Evolutionary conservation across 1,139 yeast genomes (phyloP).

Genomic region (Geotrichum citri-aurantii): DNA sequence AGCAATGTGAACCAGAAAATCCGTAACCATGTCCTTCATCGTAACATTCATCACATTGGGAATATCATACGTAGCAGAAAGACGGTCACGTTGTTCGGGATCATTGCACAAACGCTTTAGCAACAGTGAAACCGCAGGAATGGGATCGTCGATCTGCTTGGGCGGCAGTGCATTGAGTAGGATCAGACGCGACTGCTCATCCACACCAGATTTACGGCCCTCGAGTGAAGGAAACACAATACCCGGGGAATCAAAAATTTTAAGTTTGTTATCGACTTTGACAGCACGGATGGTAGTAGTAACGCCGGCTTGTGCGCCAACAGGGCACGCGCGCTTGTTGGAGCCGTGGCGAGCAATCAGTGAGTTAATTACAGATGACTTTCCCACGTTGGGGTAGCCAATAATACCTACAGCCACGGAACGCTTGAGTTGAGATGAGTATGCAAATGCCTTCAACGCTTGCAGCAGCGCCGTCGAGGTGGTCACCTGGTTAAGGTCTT

Average conservation of each 20-base stretch:
- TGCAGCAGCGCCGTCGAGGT: constrained; percentile 73
- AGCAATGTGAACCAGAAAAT: constrained; percentile 86
- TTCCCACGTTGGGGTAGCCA: constrained; percentile 95
- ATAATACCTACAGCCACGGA: constrained; percentile 94
- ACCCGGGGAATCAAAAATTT: constrained; percentile 93
- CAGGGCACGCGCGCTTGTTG: constrained; percentile 74
- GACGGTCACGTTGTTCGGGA: constrained; percentile 65
- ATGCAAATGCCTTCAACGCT: constrained; percentile 80
- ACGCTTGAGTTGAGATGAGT: constrained; percentile 77
- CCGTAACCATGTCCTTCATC: constrained; percentile 46
- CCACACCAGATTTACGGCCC: constrained; percentile 46
- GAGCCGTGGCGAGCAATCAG: constrained; percentile 67
- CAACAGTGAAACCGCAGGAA: constrained; percentile 70
- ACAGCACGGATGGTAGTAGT: constrained; percentile 89
- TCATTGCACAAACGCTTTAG: constrained; percentile 59
- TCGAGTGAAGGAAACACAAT: constrained; percentile 84
- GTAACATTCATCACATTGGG: constrained; percentile 66
- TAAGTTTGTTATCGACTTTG: constrained; percentile 83
- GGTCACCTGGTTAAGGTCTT: constrained; percentile 55
- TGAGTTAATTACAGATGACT: constrained; percentile 90
- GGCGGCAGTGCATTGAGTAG: constrained; percentile 87
- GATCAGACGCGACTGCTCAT: constrained; percentile 82
- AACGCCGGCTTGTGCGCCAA: constrained; percentile 96
- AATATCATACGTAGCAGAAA: constrained; percentile 64
- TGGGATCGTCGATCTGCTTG: constrained; percentile 77